Evolutionary conservation across 2,329 filamentous ascomycete species (phyloP), one percentile per base, ranked within the genome.

Genomic region (Aspergillus sclerotialis): DNA sequence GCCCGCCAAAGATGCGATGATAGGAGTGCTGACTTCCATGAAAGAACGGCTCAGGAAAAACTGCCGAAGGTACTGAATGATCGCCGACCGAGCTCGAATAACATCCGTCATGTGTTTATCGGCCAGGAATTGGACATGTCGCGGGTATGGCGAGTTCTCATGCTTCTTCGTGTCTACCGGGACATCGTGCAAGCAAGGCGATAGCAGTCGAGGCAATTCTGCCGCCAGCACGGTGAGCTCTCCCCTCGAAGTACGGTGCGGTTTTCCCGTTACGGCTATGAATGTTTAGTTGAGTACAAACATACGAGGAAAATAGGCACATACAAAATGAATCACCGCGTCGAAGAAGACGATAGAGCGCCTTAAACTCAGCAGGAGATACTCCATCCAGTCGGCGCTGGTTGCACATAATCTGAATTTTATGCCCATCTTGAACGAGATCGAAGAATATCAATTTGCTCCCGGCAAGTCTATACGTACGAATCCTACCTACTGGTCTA

Each of bases 21-120:
- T 86, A 1, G 92, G 92, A 0, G 92, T 98, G 48, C 84, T 84
- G 30, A 96, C 88, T 63, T 95, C 89, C 35, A 88, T 67, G 53
- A 95, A 95, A 5, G 75, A 73, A 29, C 75, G 71, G 7, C 77
- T 69, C 39, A 85, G 69, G 36, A 96, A 77, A 56, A 83, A 86
- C 33, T 77, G 72, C 23, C 87, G 79, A 44, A 96, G 71, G 45
- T 77, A 75, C 38, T 80, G 78, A 43, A 87, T 80, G 39, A 96
- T 76, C 24, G 78, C 67, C 1, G 87, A 80, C 23, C 90, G 80
- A 15, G 92, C 70, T 19, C 80, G 75, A 32, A 96, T 66, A 2
- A 80, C 77, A 52, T 92, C 79, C 9, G 78, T 68, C 2, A 78
- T 73, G 25, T 74, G 65, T 21, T 70, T 72, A 57, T 90, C 84